Evolutionary conservation across 139 green algal species (phyloP).

Genomic region (Chlorella sp.): DNA sequence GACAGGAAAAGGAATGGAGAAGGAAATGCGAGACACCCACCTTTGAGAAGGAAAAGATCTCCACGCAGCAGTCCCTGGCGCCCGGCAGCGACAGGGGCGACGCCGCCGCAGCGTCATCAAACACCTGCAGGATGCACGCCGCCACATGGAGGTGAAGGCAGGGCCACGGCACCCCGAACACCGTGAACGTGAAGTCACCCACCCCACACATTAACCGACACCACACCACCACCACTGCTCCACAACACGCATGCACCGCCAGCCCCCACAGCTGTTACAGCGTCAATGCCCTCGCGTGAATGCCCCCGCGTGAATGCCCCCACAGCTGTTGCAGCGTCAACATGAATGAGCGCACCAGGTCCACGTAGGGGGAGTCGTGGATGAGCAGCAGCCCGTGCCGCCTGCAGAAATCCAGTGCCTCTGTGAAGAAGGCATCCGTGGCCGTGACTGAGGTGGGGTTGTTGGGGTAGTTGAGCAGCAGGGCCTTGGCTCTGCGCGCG

Average conservation of each 20-base stretch:
- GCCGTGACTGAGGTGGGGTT: constrained; percentile 41
- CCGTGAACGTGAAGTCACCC: too few relatives aligned
- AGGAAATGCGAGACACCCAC: too few relatives aligned
- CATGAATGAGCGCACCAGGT: constrained; percentile 18
- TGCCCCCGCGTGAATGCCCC: too few relatives aligned
- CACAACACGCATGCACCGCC: too few relatives aligned
- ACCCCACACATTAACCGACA: neutral
- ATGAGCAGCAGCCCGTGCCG: constrained; percentile 39
- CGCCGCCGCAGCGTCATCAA: too few relatives aligned
- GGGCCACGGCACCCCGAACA: too few relatives aligned
- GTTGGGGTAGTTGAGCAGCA: constrained; percentile 59
- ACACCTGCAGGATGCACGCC: constrained; percentile 37
- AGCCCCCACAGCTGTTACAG: too few relatives aligned
- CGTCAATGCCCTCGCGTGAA: too few relatives aligned
- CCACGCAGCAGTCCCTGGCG: constrained; percentile 27
- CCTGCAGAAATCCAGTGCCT: constrained; percentile 31
- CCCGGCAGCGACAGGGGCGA: constrained; percentile 36
- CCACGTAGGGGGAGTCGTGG: constrained; percentile 45
- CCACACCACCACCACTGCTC: too few relatives aligned
- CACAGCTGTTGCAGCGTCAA: too few relatives aligned
- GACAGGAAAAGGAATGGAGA: too few relatives aligned
- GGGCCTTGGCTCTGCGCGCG: constrained; percentile 8
- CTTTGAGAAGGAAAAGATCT: constrained; percentile 51
- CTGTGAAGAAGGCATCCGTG: constrained; percentile 29
- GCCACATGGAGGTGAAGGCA: too few relatives aligned